Evolutionary conservation across 108 stramenopile species (phyloP), one percentile per base, ranked within the genome.

Genomic region (Cyclotella distinguenda): DNA sequence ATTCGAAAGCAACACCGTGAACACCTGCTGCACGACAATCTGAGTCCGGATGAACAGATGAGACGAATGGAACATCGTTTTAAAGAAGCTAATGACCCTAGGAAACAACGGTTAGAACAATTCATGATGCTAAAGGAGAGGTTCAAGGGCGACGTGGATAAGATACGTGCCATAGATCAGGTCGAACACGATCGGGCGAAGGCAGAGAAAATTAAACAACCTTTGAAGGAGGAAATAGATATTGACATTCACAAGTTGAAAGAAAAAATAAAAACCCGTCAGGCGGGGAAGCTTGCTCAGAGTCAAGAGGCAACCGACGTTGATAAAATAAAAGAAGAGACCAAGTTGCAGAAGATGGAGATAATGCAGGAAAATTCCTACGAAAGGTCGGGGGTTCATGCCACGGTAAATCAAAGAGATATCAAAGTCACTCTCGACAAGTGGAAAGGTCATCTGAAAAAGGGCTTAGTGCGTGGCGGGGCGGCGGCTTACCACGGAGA

Each of bases 201-300:
- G 15, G 22, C 13, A 5, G 63, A 64, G 1, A 46, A 60, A 49
- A 8, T 62, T 21, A 42, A 64, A 16, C 46, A 43, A 4, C 31
- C 48, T 8, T 30, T 39, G n/a, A 42, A 65, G 38, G 42, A 45
- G 23, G 48, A 59, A 51, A 8, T 68, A 7, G 45, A 57, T 12
- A 19, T 49, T 11, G 67, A 68, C 25, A 58, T 59, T 48, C 22
- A 64, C 19, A 49, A 65, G 39, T 48, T 73, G 34, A 73, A 64
- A 59, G 39, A 56, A 22, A 72, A 60, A 38, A 47, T 56, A 11
- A 55, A 52, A 27, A 44, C 64, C 44, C 39, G 22, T 16, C 12
- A 46, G 32, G 15, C 22, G 28, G 43, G 48, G 2, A 40, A 30
- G 22, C 32, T 22, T 55, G 42, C 27, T 4, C 43, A 58, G 46